These are phyloP conservation scores for Lindgomyces ingoldianus DNA, from an alignment of 495 filamentous ascomycete species.

Conservation along the genomic window DNA sequence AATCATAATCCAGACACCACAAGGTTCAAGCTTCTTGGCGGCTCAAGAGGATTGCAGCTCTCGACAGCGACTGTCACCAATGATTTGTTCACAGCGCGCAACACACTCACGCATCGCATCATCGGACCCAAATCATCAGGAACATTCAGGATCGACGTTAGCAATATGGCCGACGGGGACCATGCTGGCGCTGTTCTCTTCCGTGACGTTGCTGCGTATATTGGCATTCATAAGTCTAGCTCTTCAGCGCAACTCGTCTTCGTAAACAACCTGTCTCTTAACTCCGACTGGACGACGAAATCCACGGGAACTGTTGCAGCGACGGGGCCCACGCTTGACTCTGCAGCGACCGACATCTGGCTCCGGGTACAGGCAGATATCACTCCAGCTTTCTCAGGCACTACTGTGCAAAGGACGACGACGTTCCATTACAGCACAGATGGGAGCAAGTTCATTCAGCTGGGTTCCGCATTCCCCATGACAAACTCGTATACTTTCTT, in stretches of 20 bases:
- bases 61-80: constrained; percentile 54
- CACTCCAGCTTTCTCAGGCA: constrained; percentile 40
- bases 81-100: constrained; percentile 56
- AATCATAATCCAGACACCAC: constrained; percentile 60
- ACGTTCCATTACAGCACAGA: constrained; percentile 57
- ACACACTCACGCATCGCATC: constrained; percentile 59
- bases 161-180: constrained; percentile 54
- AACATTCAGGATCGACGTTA: constrained; percentile 52
- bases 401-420: constrained; percentile 36
- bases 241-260: constrained; percentile 35
- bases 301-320: constrained; percentile 46
- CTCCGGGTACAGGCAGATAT: constrained; percentile 50
- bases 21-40: constrained; percentile 36
- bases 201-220: constrained; percentile 55
- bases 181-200: constrained; percentile 54
- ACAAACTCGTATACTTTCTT: constrained; percentile 55
- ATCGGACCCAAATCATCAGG: constrained; percentile 51
- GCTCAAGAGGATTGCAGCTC: constrained; percentile 47
- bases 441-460: constrained; percentile 47
- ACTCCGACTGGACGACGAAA: constrained; percentile 48
- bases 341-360: constrained; percentile 43
- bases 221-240: constrained; percentile 49
- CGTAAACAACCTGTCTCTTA: constrained; percentile 38
- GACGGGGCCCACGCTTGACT: constrained; percentile 26
- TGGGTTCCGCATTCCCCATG: constrained; percentile 50